Base-by-base conservation (phyloP, 2,329 filamentous ascomycete species). In the Pseudonectria buxi region DNA sequence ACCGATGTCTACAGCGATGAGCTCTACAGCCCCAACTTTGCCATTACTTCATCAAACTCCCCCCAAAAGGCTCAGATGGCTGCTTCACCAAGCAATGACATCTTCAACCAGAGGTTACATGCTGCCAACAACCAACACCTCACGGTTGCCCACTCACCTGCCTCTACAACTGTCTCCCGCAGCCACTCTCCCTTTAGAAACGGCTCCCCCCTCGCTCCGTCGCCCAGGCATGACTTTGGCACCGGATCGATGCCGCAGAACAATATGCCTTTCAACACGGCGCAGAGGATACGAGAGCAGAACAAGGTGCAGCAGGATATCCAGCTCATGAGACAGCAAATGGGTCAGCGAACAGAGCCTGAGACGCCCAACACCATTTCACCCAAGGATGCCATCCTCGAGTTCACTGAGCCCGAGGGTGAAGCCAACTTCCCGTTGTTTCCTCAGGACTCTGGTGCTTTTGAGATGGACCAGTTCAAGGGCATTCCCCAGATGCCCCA, bases 311-410 rank as follows among this genome's bases (percentile, higher is more conserved):
- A 77, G 49, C 74, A 75, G 28, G 78, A 81, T 39, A 72, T 71
- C 0, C 63, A 64, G 34, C 55, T 63, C 9, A 45, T 66, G 13
- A 65, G 63, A 28, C 61, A 68, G 14, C 64, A 69, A 25, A 51
- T 69, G 43, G 46, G 34, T 44, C 57, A 37, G 53, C 63, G 44
- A 49, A 46, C 63, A 18, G 60, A 71, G 30, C 64, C 68, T 1
- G 59, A 69, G 6, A 72, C 71, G 0, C 72, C 82, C n/a, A 86
- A 86, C 61, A 95, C 90, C 0, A 95, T 98, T 30, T 96, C 90
- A 2, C 92, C 90, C 15, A 94, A 94, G 63, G 90, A 96, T 53
- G 86, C 89, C 2, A 64, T 94, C 40, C 65, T 95, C 32, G 89
- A 95, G 41, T 95, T 89, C 56, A 76, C 82, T 42, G 86, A 92